These are phyloP conservation scores for Aspergillus arachidicola DNA, from an alignment of 2,329 filamentous ascomycete species.

Conservation along the genomic window DNA sequence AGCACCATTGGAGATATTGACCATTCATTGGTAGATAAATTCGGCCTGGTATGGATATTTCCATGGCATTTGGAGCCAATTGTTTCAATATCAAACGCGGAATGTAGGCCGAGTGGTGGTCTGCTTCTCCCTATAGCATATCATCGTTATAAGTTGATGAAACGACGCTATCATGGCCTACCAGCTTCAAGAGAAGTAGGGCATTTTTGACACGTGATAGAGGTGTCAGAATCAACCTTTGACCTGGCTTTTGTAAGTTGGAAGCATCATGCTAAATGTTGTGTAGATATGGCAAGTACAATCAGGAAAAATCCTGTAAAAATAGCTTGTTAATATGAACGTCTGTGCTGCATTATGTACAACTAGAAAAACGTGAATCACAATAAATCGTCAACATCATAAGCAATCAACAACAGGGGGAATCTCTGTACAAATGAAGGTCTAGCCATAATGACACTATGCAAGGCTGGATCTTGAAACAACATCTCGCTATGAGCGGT, in stretches of 20 bases:
- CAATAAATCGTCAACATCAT: slow-evolving; percentile 4
- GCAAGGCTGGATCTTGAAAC: slow-evolving; percentile 5
- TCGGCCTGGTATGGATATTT: too few relatives aligned
- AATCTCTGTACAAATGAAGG: slow-evolving; percentile 10
- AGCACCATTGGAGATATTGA: too few relatives aligned
- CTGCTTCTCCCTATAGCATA: too few relatives aligned
- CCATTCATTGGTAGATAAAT: too few relatives aligned
- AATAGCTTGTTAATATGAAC: neutral
- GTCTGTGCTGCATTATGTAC: slow-evolving; percentile 1
- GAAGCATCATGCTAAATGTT: neutral
- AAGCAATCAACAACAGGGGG: slow-evolving; percentile 8
- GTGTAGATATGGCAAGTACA: neutral
- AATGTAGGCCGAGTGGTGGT: too few relatives aligned
- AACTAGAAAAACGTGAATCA: neutral
- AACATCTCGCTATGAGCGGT: neutral
- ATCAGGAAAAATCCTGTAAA: neutral
- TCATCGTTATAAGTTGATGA: too few relatives aligned
- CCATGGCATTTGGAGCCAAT: too few relatives aligned
- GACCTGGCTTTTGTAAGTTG: neutral
- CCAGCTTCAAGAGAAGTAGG: too few relatives aligned
- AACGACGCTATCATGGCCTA: too few relatives aligned
- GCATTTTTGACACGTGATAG: too few relatives aligned
- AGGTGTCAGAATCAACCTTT: neutral
- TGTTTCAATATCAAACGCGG: too few relatives aligned
- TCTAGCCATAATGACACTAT: slow-evolving; percentile 2